Conservation (phyloP, 257 asterid species). For the Perilla frutescens region DNA sequence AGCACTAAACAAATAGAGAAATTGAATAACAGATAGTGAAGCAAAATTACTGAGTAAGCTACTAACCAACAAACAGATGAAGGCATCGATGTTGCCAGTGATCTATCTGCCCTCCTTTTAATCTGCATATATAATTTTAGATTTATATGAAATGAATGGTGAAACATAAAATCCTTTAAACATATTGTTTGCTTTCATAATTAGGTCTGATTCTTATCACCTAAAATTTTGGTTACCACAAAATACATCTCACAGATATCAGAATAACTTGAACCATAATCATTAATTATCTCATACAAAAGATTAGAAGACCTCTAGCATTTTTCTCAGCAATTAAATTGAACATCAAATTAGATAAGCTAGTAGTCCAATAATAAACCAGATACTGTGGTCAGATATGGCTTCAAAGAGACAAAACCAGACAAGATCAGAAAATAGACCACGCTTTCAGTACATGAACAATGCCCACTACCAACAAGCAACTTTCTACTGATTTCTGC, state of each 20-base stretch:
- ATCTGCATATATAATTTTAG: conserved; percentile 52
- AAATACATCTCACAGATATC: neutral
- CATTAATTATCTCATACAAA: too few species aligned
- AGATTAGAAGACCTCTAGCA: too few species aligned
- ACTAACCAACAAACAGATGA: conserved; percentile 88
- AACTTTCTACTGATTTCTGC: neutral
- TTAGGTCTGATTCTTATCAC: too few species aligned
- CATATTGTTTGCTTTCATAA: neutral
- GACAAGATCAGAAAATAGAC: neutral
- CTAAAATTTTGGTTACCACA: neutral
- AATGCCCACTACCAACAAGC: neutral
- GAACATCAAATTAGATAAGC: too few species aligned
- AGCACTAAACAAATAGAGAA: conserved; percentile 36
- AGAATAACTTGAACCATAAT: neutral
- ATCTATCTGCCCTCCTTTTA: conserved; percentile 36
- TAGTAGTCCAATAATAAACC: too few species aligned
- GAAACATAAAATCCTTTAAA: neutral
- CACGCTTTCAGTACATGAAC: neutral
- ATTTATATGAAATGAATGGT: neutral
- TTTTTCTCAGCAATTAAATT: too few species aligned
- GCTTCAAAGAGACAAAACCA: conserved; percentile 4
- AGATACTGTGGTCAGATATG: neutral
- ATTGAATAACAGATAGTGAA: conserved; percentile 25
- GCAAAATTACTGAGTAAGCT: conserved; percentile 12
- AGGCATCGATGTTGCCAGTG: conserved; percentile 59